phyloP scores from a whole-genome alignment of 768 basidiomycete species.

The Leucogyrophana mollusca region DNA sequence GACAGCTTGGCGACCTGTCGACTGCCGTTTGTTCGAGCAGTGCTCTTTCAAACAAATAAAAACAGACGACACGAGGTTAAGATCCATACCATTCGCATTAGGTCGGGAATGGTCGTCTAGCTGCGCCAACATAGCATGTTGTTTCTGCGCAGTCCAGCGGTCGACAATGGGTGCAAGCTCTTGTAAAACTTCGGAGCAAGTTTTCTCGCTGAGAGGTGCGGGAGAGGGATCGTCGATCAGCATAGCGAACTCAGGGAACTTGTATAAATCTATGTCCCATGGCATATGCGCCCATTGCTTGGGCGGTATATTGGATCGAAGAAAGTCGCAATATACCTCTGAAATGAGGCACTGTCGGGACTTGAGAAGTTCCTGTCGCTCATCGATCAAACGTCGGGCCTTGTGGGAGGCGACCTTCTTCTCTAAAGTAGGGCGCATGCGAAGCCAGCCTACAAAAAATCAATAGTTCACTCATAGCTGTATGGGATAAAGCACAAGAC shows the following conservation, averaged over 20 bases:
- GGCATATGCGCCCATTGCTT: background rate
- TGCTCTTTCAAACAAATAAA: too few species aligned
- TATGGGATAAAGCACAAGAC: background rate
- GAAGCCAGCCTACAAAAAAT: background rate
- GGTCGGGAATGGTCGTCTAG: too few species aligned
- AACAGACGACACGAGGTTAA: too few species aligned
- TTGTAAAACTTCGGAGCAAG: too few species aligned
- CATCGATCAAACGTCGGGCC: background rate
- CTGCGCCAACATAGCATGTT: too few species aligned
- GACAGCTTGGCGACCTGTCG: too few species aligned
- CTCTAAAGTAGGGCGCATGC: background rate
- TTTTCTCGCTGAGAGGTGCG: too few species aligned
- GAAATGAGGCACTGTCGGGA: background rate
- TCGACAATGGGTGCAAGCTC: too few species aligned
- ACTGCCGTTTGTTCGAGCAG: too few species aligned
- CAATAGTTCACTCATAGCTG: background rate
- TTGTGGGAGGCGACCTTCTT: background rate
- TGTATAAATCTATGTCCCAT: background rate
- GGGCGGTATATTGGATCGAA: too few species aligned
- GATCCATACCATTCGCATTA: too few species aligned
- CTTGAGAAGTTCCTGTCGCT: background rate
- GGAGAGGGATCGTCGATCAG: background rate
- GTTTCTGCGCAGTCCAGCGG: too few species aligned
- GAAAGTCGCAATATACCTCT: background rate
- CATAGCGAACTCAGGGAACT: background rate